phyloP scores from a whole-genome alignment of 2,329 filamentous ascomycete genomes.

The Juglanconis juglandina region DNA sequence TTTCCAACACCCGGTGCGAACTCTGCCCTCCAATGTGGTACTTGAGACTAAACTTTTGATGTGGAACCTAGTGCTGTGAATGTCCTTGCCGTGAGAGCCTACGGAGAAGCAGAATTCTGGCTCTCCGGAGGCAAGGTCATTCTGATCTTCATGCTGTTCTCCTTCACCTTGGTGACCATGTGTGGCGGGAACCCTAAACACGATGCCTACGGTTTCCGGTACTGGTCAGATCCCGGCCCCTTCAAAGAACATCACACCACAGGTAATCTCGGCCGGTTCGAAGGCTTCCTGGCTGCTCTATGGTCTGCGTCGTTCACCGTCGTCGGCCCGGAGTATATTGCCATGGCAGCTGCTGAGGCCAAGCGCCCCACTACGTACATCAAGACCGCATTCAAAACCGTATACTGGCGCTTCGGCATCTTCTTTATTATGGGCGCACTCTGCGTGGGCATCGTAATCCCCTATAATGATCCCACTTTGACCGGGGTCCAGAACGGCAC shows the following conservation, averaged over 20 bases:
- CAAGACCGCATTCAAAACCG: slow-evolving; percentile 67
- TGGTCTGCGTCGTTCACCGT: slow-evolving; percentile 63
- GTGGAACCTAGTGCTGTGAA: slow-evolving; percentile 49
- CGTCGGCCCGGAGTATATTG: slow-evolving; percentile 65
- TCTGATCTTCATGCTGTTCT: slow-evolving; percentile 63
- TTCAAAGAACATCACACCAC: slow-evolving; percentile 59
- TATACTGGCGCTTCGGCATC: slow-evolving; percentile 67
- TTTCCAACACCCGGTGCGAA: not conserved
- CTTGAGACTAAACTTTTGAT: slow-evolving; percentile 24
- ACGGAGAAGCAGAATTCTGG: slow-evolving; percentile 72
- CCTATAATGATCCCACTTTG: slow-evolving; percentile 60
- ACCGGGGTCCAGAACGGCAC: slow-evolving; percentile 43
- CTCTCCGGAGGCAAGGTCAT: slow-evolving; percentile 61
- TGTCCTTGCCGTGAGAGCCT: slow-evolving; percentile 62
- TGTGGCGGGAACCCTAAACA: slow-evolving; percentile 70
- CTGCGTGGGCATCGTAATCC: slow-evolving; percentile 62
- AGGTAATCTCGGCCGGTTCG: slow-evolving; percentile 62
- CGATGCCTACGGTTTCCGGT: slow-evolving; percentile 68
- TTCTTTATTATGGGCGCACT: slow-evolving; percentile 71
- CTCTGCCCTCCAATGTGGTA: not conserved
- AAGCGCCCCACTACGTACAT: slow-evolving; percentile 61
- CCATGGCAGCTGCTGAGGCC: slow-evolving; percentile 67
- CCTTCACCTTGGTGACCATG: slow-evolving; percentile 78
- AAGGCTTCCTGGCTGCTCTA: slow-evolving; percentile 67
- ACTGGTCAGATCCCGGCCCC: slow-evolving; percentile 60